Percentiles rank a stretch among this genome's conserved stretches.
phyloP scores from a whole-genome alignment of 73 alveolate species.

The Strombidium stylifer region DNA sequence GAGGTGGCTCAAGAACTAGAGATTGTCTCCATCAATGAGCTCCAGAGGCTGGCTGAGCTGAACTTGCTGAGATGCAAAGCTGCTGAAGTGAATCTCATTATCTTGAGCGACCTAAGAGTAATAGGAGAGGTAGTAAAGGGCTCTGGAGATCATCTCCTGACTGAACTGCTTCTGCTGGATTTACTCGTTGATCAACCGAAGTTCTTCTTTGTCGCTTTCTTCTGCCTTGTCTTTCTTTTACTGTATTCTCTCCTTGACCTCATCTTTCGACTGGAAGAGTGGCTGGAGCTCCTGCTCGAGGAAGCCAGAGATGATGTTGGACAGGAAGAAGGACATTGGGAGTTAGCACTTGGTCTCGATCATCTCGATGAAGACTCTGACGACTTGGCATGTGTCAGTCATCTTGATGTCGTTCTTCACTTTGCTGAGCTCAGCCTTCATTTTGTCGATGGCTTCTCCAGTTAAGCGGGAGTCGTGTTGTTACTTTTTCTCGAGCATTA shows the following conservation, averaged over 20 bases:
- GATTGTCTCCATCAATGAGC: conserved; percentile 28
- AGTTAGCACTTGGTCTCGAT: no score
- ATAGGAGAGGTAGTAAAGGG: conserved; percentile 13
- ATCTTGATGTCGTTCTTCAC: no score
- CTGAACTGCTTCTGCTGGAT: conserved; percentile 1
- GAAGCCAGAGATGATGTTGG: conserved; percentile 2
- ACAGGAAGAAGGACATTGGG: no score
- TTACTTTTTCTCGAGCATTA: no score
- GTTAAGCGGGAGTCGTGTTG: no score
- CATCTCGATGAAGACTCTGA: no score
- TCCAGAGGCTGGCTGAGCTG: conserved; percentile 16
- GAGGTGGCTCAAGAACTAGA: background rate
- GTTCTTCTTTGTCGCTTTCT: background rate
- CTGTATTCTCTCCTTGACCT: background rate
- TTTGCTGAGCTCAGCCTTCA: no score
- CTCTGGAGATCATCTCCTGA: conserved; percentile 8
- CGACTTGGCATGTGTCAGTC: no score
- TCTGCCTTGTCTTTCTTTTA: background rate
- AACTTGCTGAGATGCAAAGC: background rate
- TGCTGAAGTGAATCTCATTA: background rate
- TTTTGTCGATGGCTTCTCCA: no score
- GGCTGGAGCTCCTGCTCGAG: conserved; percentile 9
- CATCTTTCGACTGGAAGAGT: background rate
- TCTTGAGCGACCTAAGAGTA: background rate
- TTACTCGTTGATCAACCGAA: background rate